phyloP scores from a whole-genome alignment of 192 early-diverging fungal species.

The Chytriomyces hyalinus region DNA sequence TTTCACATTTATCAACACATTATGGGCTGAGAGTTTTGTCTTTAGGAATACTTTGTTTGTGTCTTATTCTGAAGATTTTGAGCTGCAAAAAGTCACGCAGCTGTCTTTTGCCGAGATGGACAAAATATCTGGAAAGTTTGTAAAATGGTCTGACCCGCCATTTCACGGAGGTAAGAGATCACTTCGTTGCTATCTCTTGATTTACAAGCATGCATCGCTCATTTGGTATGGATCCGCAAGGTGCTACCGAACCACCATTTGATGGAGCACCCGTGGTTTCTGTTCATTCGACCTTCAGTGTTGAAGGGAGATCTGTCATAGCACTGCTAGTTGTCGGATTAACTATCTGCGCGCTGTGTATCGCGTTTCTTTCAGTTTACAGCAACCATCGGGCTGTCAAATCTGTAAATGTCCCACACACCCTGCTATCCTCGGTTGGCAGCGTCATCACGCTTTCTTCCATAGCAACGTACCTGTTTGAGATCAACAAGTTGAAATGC shows the following conservation, averaged over 20 bases:
- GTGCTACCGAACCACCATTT: not conserved
- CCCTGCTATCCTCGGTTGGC: not conserved
- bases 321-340: not conserved
- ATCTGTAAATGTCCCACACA: not conserved
- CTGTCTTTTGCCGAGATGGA: not conserved
- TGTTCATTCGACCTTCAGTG: not conserved
- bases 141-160: not conserved
- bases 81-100: not conserved
- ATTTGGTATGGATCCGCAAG: too few relatives aligned
- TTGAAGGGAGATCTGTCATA: not conserved
- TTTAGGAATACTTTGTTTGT: constrained; percentile 7
- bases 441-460: not conserved
- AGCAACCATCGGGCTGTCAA: not conserved
- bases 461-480: not conserved
- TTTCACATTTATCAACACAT: not conserved
- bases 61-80: not conserved
- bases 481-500: not conserved
- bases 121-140: not conserved
- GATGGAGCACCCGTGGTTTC: not conserved
- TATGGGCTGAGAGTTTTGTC: not conserved
- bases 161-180: not conserved
- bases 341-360: not conserved
- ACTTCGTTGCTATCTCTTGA: not conserved
- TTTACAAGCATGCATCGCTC: too few relatives aligned
- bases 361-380: not conserved